Conservation (phyloP, 805 yeast species). For the Komagataella populi region DNA sequence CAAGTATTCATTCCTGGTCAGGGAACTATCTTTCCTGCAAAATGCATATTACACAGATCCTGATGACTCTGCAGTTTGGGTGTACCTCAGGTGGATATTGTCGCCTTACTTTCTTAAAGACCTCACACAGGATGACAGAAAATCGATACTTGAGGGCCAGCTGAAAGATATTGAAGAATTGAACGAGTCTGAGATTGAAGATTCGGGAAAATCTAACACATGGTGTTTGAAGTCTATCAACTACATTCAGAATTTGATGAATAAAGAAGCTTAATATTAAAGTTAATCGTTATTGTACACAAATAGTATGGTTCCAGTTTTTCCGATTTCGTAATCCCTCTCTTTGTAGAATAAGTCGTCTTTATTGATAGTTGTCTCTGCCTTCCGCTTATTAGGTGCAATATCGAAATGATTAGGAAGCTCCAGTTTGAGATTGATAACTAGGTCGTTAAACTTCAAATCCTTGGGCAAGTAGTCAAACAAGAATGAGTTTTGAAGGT, state of each 20-base stretch:
- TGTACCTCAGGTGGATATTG: slow-evolving; percentile 72
- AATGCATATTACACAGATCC: slow-evolving; percentile 90
- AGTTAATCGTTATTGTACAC: slow-evolving; percentile 15
- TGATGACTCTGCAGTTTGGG: slow-evolving; percentile 89
- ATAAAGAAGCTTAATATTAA: slow-evolving; percentile 10
- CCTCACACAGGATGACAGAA: slow-evolving; percentile 17
- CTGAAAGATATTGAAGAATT: slow-evolving; percentile 41
- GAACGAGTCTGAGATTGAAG: slow-evolving; percentile 60
- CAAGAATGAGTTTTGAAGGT: slow-evolving; percentile 9
- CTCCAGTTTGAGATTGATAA: slow-evolving; percentile 1
- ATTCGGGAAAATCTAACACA: slow-evolving; percentile 43
- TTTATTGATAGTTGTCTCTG: not conserved
- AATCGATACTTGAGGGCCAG: slow-evolving; percentile 28
- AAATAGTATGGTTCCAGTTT: slow-evolving; percentile 18
- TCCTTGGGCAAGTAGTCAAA: slow-evolving; percentile 3
- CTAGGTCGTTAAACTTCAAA: not conserved
- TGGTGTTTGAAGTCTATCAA: slow-evolving; percentile 67
- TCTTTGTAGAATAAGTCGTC: slow-evolving; percentile 15
- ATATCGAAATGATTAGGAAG: not conserved
- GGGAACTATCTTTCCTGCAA: slow-evolving; percentile 57
- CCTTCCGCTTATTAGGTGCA: not conserved
- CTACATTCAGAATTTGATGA: slow-evolving; percentile 23
- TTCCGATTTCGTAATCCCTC: slow-evolving; percentile 16
- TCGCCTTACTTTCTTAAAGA: slow-evolving; percentile 25
- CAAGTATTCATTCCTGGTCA: slow-evolving; percentile 21